phyloP scores from a whole-genome alignment of 108 stramenopile species.

The Hondaea fermentalgiana region DNA sequence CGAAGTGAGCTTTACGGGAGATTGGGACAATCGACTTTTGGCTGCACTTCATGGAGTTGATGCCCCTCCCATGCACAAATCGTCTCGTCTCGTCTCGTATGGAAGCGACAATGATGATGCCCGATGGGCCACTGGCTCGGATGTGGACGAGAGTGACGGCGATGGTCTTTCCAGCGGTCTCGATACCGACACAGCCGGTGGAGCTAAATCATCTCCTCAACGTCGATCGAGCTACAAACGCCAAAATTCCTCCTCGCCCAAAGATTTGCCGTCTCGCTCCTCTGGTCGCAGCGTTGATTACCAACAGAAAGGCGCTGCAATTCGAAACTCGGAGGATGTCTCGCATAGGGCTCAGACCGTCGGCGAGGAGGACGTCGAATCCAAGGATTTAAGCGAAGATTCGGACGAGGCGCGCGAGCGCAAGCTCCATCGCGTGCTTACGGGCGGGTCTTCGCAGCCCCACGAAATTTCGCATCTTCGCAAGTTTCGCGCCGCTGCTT shows the following conservation, averaged over 20 bases:
- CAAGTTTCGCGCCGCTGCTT: background rate
- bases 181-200: background rate
- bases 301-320: too few relatives aligned
- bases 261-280: too few relatives aligned
- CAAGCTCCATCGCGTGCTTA: background rate
- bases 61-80: too few relatives aligned
- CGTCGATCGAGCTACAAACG: too few relatives aligned
- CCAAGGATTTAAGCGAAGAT: background rate
- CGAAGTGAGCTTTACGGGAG: too few relatives aligned
- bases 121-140: background rate
- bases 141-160: background rate
- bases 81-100: background rate
- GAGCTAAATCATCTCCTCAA: too few relatives aligned
- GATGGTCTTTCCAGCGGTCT: background rate
- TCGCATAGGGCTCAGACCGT: too few relatives aligned
- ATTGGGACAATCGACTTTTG: too few relatives aligned
- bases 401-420: background rate
- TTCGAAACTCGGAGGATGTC: too few relatives aligned
- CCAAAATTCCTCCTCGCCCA: too few relatives aligned
- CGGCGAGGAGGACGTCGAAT: background rate
- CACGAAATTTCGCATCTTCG: background rate
- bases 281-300: too few relatives aligned
- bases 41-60: too few relatives aligned
- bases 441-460: background rate
- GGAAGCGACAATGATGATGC: background rate